Evolutionary conservation across 2,329 filamentous ascomycete species (phyloP).

Genomic region (Ophiocordyceps camponoti-floridani): DNA sequence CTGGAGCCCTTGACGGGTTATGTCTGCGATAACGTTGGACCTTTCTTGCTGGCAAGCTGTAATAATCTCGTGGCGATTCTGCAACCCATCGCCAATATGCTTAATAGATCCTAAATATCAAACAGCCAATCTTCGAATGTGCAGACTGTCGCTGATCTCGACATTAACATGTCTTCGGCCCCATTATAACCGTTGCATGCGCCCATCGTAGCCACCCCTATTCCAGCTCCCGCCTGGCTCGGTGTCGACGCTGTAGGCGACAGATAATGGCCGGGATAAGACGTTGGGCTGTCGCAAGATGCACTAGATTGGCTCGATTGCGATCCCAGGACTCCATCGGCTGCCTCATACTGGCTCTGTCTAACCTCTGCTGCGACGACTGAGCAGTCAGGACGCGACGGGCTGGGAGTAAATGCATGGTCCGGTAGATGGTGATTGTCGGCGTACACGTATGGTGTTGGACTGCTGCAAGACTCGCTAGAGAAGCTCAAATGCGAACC

Average conservation of each 20-base stretch:
- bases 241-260: background rate
- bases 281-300: background rate
- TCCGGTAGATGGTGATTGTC: background rate
- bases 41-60: slow-evolving; percentile 2
- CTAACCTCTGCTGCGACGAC: background rate
- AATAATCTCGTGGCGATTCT: background rate
- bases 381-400: background rate
- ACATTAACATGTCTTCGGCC: background rate
- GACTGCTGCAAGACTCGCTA: slow-evolving; percentile 1
- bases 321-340: background rate
- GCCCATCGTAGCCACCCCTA: too few relatives aligned
- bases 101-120: background rate
- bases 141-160: background rate
- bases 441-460: background rate
- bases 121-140: background rate
- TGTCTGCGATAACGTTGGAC: background rate
- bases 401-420: background rate
- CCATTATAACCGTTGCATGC: background rate
- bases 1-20: background rate
- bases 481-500: slow-evolving; percentile 1
- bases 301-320: background rate
- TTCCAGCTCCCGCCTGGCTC: background rate
- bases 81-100: background rate
- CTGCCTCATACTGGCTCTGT: background rate
- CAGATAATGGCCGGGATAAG: background rate